These are phyloP conservation scores for Mycena metata DNA, from an alignment of 768 basidiomycete genomes.

Conservation along the genomic window DNA sequence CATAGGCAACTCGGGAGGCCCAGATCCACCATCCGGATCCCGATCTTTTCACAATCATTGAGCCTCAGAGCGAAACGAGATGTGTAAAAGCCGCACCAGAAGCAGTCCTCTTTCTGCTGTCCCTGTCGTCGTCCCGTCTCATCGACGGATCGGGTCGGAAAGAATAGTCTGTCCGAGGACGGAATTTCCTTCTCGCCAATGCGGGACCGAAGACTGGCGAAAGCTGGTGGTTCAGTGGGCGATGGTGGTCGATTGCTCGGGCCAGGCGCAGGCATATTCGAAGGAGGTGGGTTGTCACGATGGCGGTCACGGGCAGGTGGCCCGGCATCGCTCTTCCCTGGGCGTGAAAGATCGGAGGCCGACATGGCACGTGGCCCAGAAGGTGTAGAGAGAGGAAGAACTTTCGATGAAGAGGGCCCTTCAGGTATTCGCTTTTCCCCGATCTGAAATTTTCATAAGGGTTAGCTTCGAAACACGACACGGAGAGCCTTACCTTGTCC, in stretches of 20 bases:
- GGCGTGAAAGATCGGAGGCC: conserved; percentile 57
- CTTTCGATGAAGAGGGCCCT: conserved; percentile 59
- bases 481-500: conserved; percentile 69
- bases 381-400: conserved; percentile 69
- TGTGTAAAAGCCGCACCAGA: conserved; percentile 64
- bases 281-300: conserved; percentile 41
- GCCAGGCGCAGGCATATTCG: conserved; percentile 36
- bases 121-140: conserved; percentile 74
- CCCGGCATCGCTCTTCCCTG: conserved; percentile 55
- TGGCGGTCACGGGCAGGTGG: conserved; percentile 54
- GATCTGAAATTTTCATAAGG: conserved; percentile 48
- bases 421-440: conserved; percentile 71
- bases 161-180: conserved; percentile 56
- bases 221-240: conserved; percentile 17
- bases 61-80: neutral
- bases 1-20: conserved; percentile 15
- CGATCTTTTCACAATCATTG: conserved; percentile 22
- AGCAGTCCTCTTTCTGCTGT: conserved; percentile 75
- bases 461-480: neutral
- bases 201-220: conserved; percentile 64
- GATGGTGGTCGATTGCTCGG: conserved; percentile 39
- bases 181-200: conserved; percentile 72
- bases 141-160: conserved; percentile 59
- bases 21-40: conserved; percentile 29
- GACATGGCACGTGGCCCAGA: conserved; percentile 83